Base-by-base conservation (phyloP, 176 grass and related monocot species). In the Poa annua region DNA sequence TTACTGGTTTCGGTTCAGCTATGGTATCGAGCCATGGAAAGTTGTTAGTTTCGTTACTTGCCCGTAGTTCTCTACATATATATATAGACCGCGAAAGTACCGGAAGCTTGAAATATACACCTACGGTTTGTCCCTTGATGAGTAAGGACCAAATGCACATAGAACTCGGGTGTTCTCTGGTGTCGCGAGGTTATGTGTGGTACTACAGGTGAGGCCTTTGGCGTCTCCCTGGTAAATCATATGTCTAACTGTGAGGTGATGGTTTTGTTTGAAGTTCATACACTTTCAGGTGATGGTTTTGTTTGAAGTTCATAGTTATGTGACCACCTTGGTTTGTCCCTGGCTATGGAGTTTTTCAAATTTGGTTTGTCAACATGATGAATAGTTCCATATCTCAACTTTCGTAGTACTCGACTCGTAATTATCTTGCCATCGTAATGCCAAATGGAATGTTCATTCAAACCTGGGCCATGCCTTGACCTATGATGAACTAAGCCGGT, bases 1-100 rank as follows among this genome's bases (percentile, higher is more conserved):
- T 80, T 79, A 49, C 79, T 14, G 25, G 79, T 90, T 86, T 83
- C 17, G 39, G 77, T 71, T 47, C 19, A 32, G 32, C 55, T 50
- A 34, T 76, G 83, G 53, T 85, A 19, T 68, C 60, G 77, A 74
- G 87, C 49, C 81, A 25, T 69, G 71, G 36, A 85, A 85, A 85
- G 78, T 74, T 82, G 62, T 85, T 88, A 81, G 86, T 82, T 85
- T 76, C 74, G 33, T 86, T 90, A 78, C 77, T 78, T 59, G 38
- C 67, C 64, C 32, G 73, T 77, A 85, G 38, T 74, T 22, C 19
- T 78, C 81, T 71, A 48, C 12, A 48, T 45, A 54, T 75, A 80
- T 84, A 84, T 50, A 73, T 24, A 72, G 60, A 78, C 66, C 4
- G 41, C 7, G 78, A 57, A 81, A 81, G 78, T 60, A 66, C 16